Evolutionary conservation across 225 moss, liverwort and hornwort genomes (phyloP), one percentile per base, ranked within the genome.

Genomic region (Pseudisothecium myosuroides): DNA sequence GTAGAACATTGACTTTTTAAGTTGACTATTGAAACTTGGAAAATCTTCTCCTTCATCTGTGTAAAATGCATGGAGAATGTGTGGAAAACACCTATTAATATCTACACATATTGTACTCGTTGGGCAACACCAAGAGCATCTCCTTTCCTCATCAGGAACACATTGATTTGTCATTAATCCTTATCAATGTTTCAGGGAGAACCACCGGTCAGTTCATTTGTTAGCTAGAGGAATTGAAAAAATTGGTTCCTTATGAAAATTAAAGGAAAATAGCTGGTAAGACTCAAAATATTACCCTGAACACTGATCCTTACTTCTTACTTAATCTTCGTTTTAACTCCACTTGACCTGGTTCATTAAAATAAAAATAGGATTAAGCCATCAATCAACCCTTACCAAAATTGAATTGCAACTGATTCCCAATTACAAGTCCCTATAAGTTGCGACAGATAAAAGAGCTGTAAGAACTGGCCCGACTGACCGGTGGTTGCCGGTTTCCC

Each of bases 21-120:
- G 21, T 34, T 55, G 16, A 78, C 11, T 27, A 5, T 24, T 26
- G 56, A n/a, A n/a, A n/a, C 2, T 37, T 79, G 7, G 17, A 18
- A 76, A 56, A 80, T 39, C 10, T 24, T 79, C 3, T n/a, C 16
- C 8, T 76, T 76, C 32, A 20, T 34, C 0, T 4, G 13, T 12
- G 7, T n/a, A n/a, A 39, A 15, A 18, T 0, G 2, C 2, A 0
- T 50, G 3, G 1, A 21, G 21, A 76, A 34, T 1, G 2, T n/a
- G n/a, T n/a, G n/a, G n/a, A n/a, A n/a, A n/a, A n/a, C n/a, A n/a
- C 3, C 8, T 8, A 50, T 2, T 76, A 0, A 50, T 21, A n/a
- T n/a, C n/a, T n/a, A n/a, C n/a, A n/a, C n/a, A n/a, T n/a, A 47
- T 10, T 3, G 19, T 20, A 13, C 1, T 34, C 8, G 1, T 1